Evolutionary conservation across 1,284 basidiomycete species (phyloP), one percentile per base, ranked within the genome.

Genomic region (Takashimella tepidaria): DNA sequence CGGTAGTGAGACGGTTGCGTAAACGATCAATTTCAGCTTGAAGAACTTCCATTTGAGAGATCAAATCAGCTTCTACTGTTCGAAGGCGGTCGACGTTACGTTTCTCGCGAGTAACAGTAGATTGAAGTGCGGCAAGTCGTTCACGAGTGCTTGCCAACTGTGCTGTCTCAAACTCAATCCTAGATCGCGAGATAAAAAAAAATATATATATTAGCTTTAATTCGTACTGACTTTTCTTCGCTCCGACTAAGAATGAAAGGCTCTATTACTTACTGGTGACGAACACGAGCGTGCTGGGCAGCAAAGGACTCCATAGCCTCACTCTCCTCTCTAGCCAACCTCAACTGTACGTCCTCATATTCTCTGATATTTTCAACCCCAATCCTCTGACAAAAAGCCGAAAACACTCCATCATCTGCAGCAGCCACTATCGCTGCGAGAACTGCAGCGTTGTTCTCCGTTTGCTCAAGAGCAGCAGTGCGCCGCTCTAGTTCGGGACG

Each of bases 291-390:
- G 53, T 93, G 87, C 72, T 97, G 92, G 11, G 86, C 87, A 58
- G 92, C 86, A 67, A 85, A 96, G 50, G 87, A 82, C 60, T 93
- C 77, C 53, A 89, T 79, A 2, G 89, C 89, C 62, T 89, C 89
- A 66, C 83, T 88, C 73, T 92, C 91, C 63, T 89, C 86, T 69
- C 91, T 84, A 1, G 89, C 89, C 21, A 89, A 81, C 70, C 87
- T 89, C 26, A 98, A 80, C 68, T 97, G 92, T 19, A 88, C 83
- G 69, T 91, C 87, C 75, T 98, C 95, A 72, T 97, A 99, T 59
- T 96, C 91, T 43, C 95, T 85, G 58, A 98, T 93, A 75, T 87
- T 85, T 27, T 76, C 72, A 8, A 97, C 87, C 4, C 85, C 83
- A 62, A 98, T 92, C 53, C 83, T 81, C 37, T 74, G 70, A 72